Evolutionary conservation across 352 stramenopile genomes (phyloP), one percentile per base, ranked within the genome.

Genomic region (Globisporangium splendens): DNA sequence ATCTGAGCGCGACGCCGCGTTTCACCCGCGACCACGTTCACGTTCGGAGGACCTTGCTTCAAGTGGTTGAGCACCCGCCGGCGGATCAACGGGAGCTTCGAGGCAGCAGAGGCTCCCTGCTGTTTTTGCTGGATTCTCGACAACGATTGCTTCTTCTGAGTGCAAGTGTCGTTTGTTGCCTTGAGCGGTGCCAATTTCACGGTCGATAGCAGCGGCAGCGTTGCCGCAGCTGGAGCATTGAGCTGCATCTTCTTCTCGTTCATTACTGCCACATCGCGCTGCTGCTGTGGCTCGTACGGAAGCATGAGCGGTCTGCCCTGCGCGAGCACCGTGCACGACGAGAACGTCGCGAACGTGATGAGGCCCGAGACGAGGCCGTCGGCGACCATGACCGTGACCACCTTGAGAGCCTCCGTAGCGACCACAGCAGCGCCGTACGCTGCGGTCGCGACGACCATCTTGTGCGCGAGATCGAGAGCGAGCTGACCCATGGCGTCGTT

Each of bases 21-120:
- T 17, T 90, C 84, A 1, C 75, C 70, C 0, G 59, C 64, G 14
- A 90, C 80, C 15, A 68, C 54, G 57, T 93, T 91, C 31, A 88
- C 67, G 43, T 76, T 64, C 8, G 79, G 62, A 8, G 61, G 66
- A 5, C 71, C 64, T 54, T 61, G 55, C 33, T 77, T 70, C 10
- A 87, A 51, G 20, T 82, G 77, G 7, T 56, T 62, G 15, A 78
- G 56, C 38, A 90, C 61, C 51, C 73, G 75, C 50, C 70, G 73
- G 52, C 69, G 72, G 43, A 76, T 69, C 46, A 53, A 60, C 42
- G 57, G 56, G 21, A 77, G 51, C 54, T 59, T 63, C 8, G 28
- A 21, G 22, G 51, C 52, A 21, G 33, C 31, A 12, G 48, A 39
- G 14, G 53, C 43, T 21, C 17, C 38, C 17, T 20, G 13, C 54